Evolutionary conservation across 768 basidiomycete species (phyloP).

Genomic region (Amanita rubescens): DNA sequence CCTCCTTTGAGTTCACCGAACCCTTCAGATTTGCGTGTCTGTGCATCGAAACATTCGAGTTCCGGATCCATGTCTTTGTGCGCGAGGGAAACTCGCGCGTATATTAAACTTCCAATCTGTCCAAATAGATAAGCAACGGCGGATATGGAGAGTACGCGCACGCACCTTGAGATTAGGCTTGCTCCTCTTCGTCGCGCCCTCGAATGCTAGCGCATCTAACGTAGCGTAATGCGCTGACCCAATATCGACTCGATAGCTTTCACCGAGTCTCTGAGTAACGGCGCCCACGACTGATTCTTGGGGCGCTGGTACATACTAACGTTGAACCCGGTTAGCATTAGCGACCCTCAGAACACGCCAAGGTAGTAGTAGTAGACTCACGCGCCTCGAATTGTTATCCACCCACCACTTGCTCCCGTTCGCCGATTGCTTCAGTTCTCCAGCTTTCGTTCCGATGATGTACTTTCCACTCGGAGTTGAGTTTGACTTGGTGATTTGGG

Average conservation of each 20-base stretch:
- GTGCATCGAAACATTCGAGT: slow-evolving; percentile 91
- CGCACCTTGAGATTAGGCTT: slow-evolving; percentile 86
- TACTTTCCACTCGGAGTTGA: slow-evolving; percentile 11
- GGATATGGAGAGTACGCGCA: not conserved
- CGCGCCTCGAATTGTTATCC: slow-evolving; percentile 78
- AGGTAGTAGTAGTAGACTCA: slow-evolving; percentile 32
- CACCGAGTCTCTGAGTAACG: slow-evolving; percentile 72
- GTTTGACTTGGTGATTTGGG: slow-evolving; percentile 34
- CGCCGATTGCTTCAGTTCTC: slow-evolving; percentile 57
- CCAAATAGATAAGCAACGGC: not conserved
- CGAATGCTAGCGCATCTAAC: slow-evolving; percentile 89
- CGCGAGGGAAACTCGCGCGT: slow-evolving; percentile 87
- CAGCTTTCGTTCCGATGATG: slow-evolving; percentile 60
- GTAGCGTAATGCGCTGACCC: slow-evolving; percentile 81
- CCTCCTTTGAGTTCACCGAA: slow-evolving; percentile 93
- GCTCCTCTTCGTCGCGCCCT: slow-evolving; percentile 92
- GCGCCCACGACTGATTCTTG: slow-evolving; percentile 88
- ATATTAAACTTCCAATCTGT: slow-evolving; percentile 86
- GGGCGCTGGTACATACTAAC: slow-evolving; percentile 82
- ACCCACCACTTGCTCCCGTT: slow-evolving; percentile 85
- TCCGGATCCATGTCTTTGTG: slow-evolving; percentile 99
- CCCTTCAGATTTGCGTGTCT: slow-evolving; percentile 85
- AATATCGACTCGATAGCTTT: slow-evolving; percentile 92
- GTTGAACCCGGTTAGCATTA: slow-evolving; percentile 1
- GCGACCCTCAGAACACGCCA: not conserved